Evolutionary conservation across 768 basidiomycete genomes (phyloP).

Genomic region (Naganishia friedmannii): DNA sequence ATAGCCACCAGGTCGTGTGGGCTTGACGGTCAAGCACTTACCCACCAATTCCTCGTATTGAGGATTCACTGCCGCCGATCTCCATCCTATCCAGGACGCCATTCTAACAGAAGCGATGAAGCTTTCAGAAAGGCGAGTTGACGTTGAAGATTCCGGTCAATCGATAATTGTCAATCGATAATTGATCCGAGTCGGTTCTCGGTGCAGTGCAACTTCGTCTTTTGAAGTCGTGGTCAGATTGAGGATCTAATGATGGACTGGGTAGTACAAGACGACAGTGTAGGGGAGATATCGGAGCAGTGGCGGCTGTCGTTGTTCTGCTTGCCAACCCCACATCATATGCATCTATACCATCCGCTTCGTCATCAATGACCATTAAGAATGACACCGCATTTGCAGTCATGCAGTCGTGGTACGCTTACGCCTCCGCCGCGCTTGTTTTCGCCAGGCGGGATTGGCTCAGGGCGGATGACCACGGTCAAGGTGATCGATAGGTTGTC

Average conservation of each 20-base stretch:
- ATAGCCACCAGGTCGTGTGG: not conserved
- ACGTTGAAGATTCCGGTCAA: too few species aligned
- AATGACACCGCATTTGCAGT: conserved; percentile 1
- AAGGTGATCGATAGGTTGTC: conserved; percentile 5
- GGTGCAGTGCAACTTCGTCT: too few species aligned
- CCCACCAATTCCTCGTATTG: conserved; percentile 49
- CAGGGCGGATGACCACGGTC: not conserved
- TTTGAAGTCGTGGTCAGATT: too few species aligned
- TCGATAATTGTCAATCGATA: too few species aligned
- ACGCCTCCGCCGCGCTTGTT: not conserved
- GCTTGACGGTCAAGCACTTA: not conserved
- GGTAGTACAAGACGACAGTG: not conserved
- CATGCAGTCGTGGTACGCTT: not conserved
- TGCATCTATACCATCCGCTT: not conserved
- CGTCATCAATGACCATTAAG: not conserved
- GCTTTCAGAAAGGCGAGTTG: too few species aligned
- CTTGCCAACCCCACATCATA: not conserved
- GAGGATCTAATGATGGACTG: too few species aligned
- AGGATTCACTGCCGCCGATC: conserved; percentile 38
- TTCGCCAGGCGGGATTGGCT: conserved; percentile 8
- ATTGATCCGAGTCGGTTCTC: too few species aligned
- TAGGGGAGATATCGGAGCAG: not conserved
- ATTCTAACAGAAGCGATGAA: conserved; percentile 14
- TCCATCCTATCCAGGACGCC: conserved; percentile 39
- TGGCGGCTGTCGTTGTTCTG: not conserved